Evolutionary conservation across 805 yeast species (phyloP).

Genomic region (Brettanomyces bruxellensis): DNA sequence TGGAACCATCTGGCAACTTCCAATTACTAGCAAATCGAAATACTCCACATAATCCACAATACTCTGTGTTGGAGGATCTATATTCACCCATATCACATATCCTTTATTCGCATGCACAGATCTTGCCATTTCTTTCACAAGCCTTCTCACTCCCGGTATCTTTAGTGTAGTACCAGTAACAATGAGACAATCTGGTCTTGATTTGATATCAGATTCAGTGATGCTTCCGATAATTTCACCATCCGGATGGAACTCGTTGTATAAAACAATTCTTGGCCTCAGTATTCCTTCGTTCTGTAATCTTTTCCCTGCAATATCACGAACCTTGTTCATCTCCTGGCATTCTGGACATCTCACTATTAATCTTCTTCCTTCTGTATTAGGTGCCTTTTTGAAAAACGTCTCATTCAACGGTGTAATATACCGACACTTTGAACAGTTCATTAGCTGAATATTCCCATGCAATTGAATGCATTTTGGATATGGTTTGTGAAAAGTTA

Average conservation of each 20-base stretch:
- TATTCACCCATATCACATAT: constrained; percentile 52
- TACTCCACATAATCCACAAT: constrained; percentile 40
- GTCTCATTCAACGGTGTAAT: constrained; percentile 43
- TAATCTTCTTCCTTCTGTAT: constrained; percentile 10
- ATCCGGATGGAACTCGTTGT: constrained; percentile 78
- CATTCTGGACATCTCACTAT: constrained; percentile 60
- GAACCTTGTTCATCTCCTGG: constrained; percentile 44
- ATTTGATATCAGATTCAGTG: constrained; percentile 54
- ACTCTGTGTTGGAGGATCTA: constrained; percentile 44
- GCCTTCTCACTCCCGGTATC: constrained; percentile 62
- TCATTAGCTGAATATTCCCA: constrained; percentile 66
- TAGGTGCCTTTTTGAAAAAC: constrained; percentile 28
- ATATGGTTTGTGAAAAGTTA: constrained; percentile 24
- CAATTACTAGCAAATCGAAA: constrained; percentile 51
- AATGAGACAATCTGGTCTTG: constrained; percentile 66
- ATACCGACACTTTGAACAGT: constrained; percentile 69
- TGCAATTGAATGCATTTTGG: constrained; percentile 73
- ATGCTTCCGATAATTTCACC: constrained; percentile 79
- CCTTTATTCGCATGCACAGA: constrained; percentile 50
- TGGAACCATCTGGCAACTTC: constrained; percentile 57
- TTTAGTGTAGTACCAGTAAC: constrained; percentile 81
- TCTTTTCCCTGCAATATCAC: constrained; percentile 56
- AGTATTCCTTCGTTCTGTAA: constrained; percentile 52
- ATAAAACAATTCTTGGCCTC: constrained; percentile 58
- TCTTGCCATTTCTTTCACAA: constrained; percentile 52